Evolutionary conservation across 768 basidiomycete genomes (phyloP).

Genomic region (Serendipita sp.): DNA sequence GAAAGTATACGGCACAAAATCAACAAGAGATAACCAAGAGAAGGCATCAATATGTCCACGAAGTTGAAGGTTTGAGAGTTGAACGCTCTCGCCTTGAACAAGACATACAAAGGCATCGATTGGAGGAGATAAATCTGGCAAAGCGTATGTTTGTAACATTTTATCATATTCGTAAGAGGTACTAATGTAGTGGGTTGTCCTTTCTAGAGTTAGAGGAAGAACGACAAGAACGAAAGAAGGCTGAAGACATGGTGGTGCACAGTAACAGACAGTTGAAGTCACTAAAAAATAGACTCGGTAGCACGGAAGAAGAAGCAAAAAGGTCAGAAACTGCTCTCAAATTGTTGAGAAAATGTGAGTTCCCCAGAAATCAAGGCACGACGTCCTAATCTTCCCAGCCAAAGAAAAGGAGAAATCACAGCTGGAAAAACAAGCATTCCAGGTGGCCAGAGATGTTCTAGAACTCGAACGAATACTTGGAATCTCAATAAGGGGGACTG

Average conservation of each 20-base stretch:
- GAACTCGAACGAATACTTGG: neutral
- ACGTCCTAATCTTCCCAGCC: neutral
- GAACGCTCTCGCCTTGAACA: neutral
- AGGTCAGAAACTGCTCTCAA: neutral
- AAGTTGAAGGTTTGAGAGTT: neutral
- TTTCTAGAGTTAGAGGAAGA: neutral
- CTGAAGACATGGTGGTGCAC: constrained; percentile 3
- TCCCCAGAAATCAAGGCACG: neutral
- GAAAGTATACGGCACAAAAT: constrained; percentile 1
- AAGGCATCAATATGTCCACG: neutral
- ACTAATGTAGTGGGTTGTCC: neutral
- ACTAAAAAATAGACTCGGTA: neutral
- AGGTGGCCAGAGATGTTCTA: neutral
- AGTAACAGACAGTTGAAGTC: neutral
- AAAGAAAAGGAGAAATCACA: constrained; percentile 4
- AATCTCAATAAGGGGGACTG: neutral
- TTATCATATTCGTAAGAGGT: too few species aligned
- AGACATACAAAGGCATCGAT: neutral
- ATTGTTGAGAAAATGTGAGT: neutral
- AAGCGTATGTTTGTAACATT: neutral
- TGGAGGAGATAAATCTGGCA: constrained; percentile 1
- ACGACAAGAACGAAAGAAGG: neutral
- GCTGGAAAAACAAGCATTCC: constrained; percentile 3
- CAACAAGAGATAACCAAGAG: constrained; percentile 1
- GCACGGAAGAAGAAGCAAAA: neutral